Conservation (phyloP, 805 yeast genomes). For the Starmera dryadoides region DNA sequence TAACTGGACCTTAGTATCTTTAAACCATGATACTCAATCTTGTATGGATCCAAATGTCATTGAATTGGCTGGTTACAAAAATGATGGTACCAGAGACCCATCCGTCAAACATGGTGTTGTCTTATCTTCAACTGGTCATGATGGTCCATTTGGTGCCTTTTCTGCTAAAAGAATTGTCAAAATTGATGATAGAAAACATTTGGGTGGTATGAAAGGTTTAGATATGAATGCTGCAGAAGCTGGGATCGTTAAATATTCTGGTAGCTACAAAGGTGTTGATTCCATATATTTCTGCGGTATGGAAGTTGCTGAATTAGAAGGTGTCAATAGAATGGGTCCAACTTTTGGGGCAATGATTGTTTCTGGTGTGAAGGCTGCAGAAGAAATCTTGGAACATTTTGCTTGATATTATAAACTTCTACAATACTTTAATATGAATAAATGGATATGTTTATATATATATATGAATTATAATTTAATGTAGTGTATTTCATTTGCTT, state of each 20-base stretch:
- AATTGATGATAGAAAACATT: slow-evolving; percentile 36
- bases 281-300: slow-evolving; percentile 45
- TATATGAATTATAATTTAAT: no score
- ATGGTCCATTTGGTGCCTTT: slow-evolving; percentile 80
- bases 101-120: slow-evolving; percentile 31
- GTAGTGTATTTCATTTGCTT: not conserved
- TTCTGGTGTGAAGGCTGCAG: slow-evolving; percentile 76
- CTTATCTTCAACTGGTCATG: slow-evolving; percentile 73
- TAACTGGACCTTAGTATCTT: slow-evolving; percentile 74
- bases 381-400: slow-evolving; percentile 15
- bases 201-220: slow-evolving; percentile 70
- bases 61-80: slow-evolving; percentile 36
- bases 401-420: no score
- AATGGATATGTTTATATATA: no score
- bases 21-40: slow-evolving; percentile 69
- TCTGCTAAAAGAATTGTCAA: slow-evolving; percentile 61
- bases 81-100: slow-evolving; percentile 26
- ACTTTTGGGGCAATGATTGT: slow-evolving; percentile 79
- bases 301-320: slow-evolving; percentile 75
- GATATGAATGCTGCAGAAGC: slow-evolving; percentile 78
- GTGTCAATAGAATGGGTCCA: slow-evolving; percentile 79
- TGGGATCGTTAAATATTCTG: slow-evolving; percentile 62
- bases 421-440: no score
- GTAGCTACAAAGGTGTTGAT: slow-evolving; percentile 26
- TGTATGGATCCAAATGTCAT: slow-evolving; percentile 51